Evolutionary conservation across 2,329 filamentous ascomycete species (phyloP), one percentile per base, ranked within the genome.

Genomic region (Biscogniauxia mediterranea): DNA sequence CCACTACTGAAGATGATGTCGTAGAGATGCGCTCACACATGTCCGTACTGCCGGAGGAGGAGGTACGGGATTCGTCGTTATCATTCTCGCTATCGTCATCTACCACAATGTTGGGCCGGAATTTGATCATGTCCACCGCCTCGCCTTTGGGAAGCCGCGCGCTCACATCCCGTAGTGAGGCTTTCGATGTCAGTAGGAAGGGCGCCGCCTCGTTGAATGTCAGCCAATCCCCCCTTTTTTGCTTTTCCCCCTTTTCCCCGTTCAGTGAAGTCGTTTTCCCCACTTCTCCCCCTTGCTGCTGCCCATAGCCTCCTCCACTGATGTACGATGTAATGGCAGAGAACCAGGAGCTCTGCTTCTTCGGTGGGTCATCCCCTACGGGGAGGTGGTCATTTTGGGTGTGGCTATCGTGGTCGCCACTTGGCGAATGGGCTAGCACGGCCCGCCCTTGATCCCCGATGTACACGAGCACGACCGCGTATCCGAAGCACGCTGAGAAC

Each of bases 171-270:
- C 80, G 76, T n/a, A 93, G 81, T 1, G 90, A 95, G 1, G 85
- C 83, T 62, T 87, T 81, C 0, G 88, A 91, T 5, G 89, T 82
- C 23, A 97, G 75, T 15, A 97, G 83, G 72, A 90, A 90, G 0
- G 91, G 89, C 1, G 91, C 90, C 64, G 85, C 85, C 74, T 95
- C 91, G 49, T 87, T 85, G 75, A 94, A 95, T 1, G 84, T 85
- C 52, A 94, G 81, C 70, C 79, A 83, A 42, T 81, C 78, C 13
- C 78, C 71, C 11, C 19, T 21, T 15, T 32, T 51, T 52, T 46
- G 13, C 49, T 54, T 25, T 26, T 20, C 19, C 1, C 28, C 52
- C 26, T 46, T 26, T 23, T 17, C 54, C 25, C 28, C 57, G 19
- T 32, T 21, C 46, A 46, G 6, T 9, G 28, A 32, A 32, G 7